Percentiles rank a stretch among this genome's conserved stretches.
phyloP scores from a whole-genome alignment of 495 filamentous ascomycete species.

The Xanthoparmelia taractica region DNA sequence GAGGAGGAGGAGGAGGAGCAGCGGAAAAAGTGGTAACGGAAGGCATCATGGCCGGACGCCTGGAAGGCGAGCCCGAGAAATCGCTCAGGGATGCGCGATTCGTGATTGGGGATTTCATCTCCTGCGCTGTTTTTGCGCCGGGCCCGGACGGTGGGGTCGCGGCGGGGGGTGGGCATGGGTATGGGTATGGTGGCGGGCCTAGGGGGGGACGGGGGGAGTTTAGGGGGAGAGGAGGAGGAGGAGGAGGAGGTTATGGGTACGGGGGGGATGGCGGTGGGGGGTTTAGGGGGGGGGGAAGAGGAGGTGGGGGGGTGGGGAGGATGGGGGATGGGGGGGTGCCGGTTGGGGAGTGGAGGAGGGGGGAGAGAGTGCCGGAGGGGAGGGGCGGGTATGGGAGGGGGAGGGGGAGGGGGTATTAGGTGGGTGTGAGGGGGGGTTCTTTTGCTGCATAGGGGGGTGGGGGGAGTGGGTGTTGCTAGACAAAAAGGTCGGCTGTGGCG shows the following conservation, averaged over 20 bases:
- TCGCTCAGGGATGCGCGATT: slow-evolving; percentile 69
- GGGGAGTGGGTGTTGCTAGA: background rate
- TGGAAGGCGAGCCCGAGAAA: slow-evolving; percentile 57
- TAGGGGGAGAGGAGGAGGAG: slow-evolving; percentile 32
- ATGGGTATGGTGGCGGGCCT: slow-evolving; percentile 32
- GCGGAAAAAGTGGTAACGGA: slow-evolving; percentile 18
- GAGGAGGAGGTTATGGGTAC: too few species aligned
- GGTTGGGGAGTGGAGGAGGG: slow-evolving; percentile 52
- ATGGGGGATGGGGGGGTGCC: slow-evolving; percentile 40
- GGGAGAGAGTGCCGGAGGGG: slow-evolving; percentile 45
- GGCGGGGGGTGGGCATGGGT: slow-evolving; percentile 35
- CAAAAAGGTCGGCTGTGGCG: background rate
- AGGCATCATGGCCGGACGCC: slow-evolving; percentile 29
- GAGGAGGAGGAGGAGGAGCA: too few species aligned
- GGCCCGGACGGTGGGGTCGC: slow-evolving; percentile 65
- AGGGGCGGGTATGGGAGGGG: slow-evolving; percentile 35
- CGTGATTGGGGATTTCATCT: slow-evolving; percentile 82
- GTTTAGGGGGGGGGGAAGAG: slow-evolving; percentile 33
- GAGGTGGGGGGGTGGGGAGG: slow-evolving; percentile 31
- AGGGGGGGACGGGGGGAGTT: slow-evolving; percentile 25
- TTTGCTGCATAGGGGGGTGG: background rate
- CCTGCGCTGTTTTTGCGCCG: slow-evolving; percentile 71
- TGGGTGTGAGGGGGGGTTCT: too few species aligned
- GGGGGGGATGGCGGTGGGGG: too few species aligned
- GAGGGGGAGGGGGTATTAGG: slow-evolving; percentile 19